A percentile compares a stretch with the other conserved stretches of the same genome.
Conservation (phyloP, 768 basidiomycete genomes). For the Russula lepida region DNA sequence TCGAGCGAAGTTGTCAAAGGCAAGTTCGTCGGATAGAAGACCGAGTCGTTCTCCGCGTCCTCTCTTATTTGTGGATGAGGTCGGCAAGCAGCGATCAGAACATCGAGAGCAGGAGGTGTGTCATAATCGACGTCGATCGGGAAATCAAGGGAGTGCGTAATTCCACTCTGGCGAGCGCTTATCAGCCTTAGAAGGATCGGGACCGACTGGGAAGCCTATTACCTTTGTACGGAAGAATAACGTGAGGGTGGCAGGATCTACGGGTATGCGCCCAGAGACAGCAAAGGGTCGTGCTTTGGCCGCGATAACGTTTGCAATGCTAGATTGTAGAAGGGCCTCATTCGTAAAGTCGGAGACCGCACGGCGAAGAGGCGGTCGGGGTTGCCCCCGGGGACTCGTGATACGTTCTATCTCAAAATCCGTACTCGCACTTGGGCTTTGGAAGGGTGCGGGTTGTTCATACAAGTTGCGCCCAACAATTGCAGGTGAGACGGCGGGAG, state of each 20-base stretch:
- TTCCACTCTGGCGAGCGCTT: conserved; percentile 46
- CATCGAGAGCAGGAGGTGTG: conserved; percentile 69
- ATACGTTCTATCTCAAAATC: conserved; percentile 57
- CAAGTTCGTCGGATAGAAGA: conserved; percentile 65
- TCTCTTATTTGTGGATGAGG: conserved; percentile 49
- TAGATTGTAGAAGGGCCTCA: conserved; percentile 46
- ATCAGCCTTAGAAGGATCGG: not conserved
- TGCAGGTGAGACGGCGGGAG: conserved; percentile 20
- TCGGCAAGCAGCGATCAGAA: conserved; percentile 65
- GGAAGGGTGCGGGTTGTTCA: conserved; percentile 28
- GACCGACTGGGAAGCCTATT: conserved; percentile 19
- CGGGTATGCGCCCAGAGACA: conserved; percentile 57
- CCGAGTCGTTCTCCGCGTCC: conserved; percentile 49
- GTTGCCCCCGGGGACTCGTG: conserved; percentile 19
- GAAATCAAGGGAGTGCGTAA: conserved; percentile 74
- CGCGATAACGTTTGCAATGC: conserved; percentile 45
- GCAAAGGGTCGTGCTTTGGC: conserved; percentile 57
- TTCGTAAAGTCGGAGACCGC: conserved; percentile 40
- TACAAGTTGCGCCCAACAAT: conserved; percentile 11
- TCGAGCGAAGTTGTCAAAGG: conserved; percentile 72
- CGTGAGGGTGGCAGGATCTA: conserved; percentile 57
- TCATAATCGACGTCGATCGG: conserved; percentile 71
- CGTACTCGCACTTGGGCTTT: conserved; percentile 34
- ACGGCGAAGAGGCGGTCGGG: conserved; percentile 22
- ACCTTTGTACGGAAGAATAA: conserved; percentile 79